A percentile compares a stretch with the other conserved stretches of the same genome.
phyloP scores from a whole-genome alignment of 306 rosid genomes.

The Begonia peltatifolia region DNA sequence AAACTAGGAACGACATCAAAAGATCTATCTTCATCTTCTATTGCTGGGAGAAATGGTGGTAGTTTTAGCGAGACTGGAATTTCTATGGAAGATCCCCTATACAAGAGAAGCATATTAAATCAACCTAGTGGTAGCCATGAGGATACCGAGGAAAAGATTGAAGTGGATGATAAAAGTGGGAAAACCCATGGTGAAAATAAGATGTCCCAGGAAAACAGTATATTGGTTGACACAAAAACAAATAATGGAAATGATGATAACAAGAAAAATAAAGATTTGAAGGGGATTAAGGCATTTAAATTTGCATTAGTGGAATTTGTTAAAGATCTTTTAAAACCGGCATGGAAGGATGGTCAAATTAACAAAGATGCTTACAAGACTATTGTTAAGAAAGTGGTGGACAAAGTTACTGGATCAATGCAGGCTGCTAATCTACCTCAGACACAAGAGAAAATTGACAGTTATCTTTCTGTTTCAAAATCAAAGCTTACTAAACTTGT shows the following conservation, averaged over 20 bases:
- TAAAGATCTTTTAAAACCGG: slow-evolving; percentile 83
- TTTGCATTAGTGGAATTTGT: slow-evolving; percentile 72
- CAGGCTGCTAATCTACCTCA: slow-evolving; percentile 64
- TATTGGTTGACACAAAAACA: slow-evolving; percentile 31
- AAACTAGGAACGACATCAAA: slow-evolving; percentile 14
- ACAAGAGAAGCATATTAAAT: slow-evolving; percentile 19
- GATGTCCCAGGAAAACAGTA: slow-evolving; percentile 24
- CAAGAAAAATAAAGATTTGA: slow-evolving; percentile 62
- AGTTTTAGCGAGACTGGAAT: slow-evolving; percentile 20
- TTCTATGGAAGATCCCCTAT: slow-evolving; percentile 21
- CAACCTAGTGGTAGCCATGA: slow-evolving; percentile 20
- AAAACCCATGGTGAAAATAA: slow-evolving; percentile 17
- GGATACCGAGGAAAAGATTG: slow-evolving; percentile 22
- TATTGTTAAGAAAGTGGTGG: slow-evolving; percentile 88
- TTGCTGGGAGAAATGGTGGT: slow-evolving; percentile 15
- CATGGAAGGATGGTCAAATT: slow-evolving; percentile 89
- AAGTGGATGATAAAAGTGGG: slow-evolving; percentile 19
- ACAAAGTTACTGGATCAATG: slow-evolving; percentile 64
- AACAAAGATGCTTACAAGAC: slow-evolving; percentile 78
- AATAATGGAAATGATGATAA: slow-evolving; percentile 41
- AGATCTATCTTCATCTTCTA: slow-evolving; percentile 21
- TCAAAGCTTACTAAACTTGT: slow-evolving; percentile 84
- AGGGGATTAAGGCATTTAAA: slow-evolving; percentile 73
- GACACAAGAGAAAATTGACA: slow-evolving; percentile 82
- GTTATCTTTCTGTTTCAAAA: slow-evolving; percentile 58